phyloP scores from a whole-genome alignment of 768 basidiomycete genomes.

The Suillus paluster region DNA sequence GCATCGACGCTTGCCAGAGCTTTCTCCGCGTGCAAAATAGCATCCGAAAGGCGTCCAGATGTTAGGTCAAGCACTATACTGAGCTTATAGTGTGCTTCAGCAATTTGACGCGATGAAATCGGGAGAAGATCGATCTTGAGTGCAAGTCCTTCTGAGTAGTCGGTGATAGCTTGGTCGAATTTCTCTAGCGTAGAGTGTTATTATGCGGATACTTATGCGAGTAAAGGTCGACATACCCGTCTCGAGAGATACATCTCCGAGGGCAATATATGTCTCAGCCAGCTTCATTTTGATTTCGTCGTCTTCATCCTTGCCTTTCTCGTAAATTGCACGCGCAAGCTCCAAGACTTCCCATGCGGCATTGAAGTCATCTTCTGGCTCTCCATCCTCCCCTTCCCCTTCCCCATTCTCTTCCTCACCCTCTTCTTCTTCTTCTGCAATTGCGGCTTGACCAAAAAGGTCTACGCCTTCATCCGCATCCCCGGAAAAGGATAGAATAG shows the following conservation, averaged over 20 bases:
- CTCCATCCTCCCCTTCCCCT: slow-evolving; percentile 69
- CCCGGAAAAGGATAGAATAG: slow-evolving; percentile 80
- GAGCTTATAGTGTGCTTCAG: slow-evolving; percentile 93
- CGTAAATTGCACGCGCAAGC: slow-evolving; percentile 85
- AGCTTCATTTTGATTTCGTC: slow-evolving; percentile 77
- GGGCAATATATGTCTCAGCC: slow-evolving; percentile 87
- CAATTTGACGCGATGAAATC: slow-evolving; percentile 88
- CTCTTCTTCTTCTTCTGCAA: slow-evolving; percentile 53
- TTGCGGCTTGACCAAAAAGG: slow-evolving; percentile 62
- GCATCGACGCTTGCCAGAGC: slow-evolving; percentile 79
- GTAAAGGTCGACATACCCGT: slow-evolving; percentile 64
- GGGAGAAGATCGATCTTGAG: slow-evolving; percentile 80
- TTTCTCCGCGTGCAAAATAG: slow-evolving; percentile 79
- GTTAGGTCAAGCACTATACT: slow-evolving; percentile 93
- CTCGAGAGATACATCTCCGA: slow-evolving; percentile 97
- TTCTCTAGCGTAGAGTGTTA: slow-evolving; percentile 62
- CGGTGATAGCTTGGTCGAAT: slow-evolving; percentile 91
- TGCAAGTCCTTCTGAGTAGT: slow-evolving; percentile 78
- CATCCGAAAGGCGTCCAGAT: slow-evolving; percentile 79
- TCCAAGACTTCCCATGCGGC: slow-evolving; percentile 99
- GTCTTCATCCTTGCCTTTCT: slow-evolving; percentile 61
- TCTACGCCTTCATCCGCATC: slow-evolving; percentile 78
- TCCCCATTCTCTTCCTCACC: slow-evolving; percentile 61
- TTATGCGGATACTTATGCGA: background rate
- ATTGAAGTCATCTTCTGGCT: slow-evolving; percentile 97